Conservation (phyloP, 345 rosid species). For the Dipteronia dyeriana region DNA sequence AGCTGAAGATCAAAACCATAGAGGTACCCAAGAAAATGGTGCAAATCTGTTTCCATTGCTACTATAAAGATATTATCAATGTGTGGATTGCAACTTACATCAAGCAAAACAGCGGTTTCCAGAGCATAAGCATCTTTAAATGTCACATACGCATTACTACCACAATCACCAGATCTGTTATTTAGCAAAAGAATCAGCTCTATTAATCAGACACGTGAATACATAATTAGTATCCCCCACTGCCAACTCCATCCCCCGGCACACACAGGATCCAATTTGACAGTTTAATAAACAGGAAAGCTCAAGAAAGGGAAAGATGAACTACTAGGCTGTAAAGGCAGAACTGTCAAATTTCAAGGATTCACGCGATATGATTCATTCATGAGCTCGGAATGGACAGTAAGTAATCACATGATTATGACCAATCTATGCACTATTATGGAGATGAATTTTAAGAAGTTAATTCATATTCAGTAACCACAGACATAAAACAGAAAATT, state of each 20-base stretch:
- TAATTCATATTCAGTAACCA: not conserved
- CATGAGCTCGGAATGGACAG: not conserved
- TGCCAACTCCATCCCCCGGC: not conserved
- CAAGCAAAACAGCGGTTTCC: conserved; percentile 84
- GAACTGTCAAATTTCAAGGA: conserved; percentile 1
- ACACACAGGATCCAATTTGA: not conserved
- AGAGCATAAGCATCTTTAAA: conserved; percentile 71
- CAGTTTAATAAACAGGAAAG: not conserved
- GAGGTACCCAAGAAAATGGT: not conserved
- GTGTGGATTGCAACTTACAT: conserved; percentile 48
- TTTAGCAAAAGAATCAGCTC: conserved; percentile 11
- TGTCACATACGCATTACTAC: conserved; percentile 77
- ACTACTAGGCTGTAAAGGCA: not conserved
- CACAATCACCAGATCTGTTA: conserved; percentile 61
- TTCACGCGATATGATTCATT: not conserved
- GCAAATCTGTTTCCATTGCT: not conserved
- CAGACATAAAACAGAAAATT: not conserved
- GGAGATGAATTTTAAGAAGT: conserved; percentile 2
- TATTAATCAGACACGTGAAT: not conserved
- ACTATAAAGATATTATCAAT: not conserved
- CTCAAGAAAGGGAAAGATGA: not conserved
- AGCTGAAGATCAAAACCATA: not conserved
- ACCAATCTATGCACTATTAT: not conserved
- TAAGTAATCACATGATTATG: conserved; percentile 12
- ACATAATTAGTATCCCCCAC: not conserved